A percentile compares a stretch with the other conserved stretches of the same genome.
Conservation (phyloP, 805 yeast genomes). For the Lipomyces yamanashiensis region DNA sequence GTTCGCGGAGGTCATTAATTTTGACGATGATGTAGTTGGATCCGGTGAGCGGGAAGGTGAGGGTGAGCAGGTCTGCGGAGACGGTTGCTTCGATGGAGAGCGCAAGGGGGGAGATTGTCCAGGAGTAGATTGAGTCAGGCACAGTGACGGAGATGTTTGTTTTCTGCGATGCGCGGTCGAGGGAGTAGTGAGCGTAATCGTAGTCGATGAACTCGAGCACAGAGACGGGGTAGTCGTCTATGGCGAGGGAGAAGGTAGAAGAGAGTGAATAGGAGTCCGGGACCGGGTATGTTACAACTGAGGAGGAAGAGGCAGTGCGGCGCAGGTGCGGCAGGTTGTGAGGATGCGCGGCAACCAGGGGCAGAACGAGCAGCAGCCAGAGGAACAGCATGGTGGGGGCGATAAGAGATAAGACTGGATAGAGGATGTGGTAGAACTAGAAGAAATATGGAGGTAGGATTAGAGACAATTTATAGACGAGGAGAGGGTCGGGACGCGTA, state of each 20-base stretch:
- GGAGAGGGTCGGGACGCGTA: neutral
- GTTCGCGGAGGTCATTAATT: conserved; percentile 24
- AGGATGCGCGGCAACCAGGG: conserved; percentile 1
- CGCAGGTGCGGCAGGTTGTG: neutral
- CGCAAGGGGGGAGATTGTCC: conserved; percentile 16
- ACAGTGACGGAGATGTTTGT: conserved; percentile 6
- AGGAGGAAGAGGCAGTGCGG: neutral
- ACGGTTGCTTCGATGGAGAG: conserved; percentile 8
- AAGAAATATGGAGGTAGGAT: no score
- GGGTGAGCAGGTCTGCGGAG: conserved; percentile 1
- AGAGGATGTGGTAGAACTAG: no score
- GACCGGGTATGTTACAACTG: conserved; percentile 6
- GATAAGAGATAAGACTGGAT: no score
- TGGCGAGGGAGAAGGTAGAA: conserved; percentile 7
- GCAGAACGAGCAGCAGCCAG: neutral
- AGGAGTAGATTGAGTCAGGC: neutral
- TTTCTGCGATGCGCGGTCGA: conserved; percentile 1
- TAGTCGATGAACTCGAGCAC: conserved; percentile 21
- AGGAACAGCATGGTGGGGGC: neutral
- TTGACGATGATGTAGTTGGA: conserved; percentile 25
- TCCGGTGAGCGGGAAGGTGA: conserved; percentile 15
- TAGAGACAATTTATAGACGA: neutral
- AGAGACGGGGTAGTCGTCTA: conserved; percentile 5
- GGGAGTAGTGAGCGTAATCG: conserved; percentile 30
- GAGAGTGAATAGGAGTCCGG: conserved; percentile 10